A percentile compares a stretch with the other conserved stretches of the same genome.
These are phyloP conservation scores for Cryptosporidium viatorum DNA, from an alignment of 169 alveolate genomes.

Conservation along the genomic window DNA sequence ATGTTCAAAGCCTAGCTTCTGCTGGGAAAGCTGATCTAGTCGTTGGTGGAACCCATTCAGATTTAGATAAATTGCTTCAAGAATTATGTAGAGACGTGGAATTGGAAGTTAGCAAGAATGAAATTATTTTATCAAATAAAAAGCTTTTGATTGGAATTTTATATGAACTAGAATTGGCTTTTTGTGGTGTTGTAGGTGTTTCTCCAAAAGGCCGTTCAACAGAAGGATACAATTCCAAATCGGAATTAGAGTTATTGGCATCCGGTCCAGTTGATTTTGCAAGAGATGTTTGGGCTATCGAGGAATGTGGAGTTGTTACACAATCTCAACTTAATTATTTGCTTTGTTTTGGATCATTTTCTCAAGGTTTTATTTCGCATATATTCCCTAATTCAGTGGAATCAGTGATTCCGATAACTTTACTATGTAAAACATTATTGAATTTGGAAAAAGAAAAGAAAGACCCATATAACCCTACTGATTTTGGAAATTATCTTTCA, in stretches of 20 bases:
- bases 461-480: slow-evolving; percentile 27
- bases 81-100: slow-evolving; percentile 48
- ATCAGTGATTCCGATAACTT: slow-evolving; percentile 57
- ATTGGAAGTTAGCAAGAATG: slow-evolving; percentile 51
- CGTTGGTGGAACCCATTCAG: slow-evolving; percentile 36
- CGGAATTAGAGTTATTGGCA: slow-evolving; percentile 32
- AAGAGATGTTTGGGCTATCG: slow-evolving; percentile 62
- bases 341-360: slow-evolving; percentile 44
- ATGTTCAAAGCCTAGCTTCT: slow-evolving; percentile 8
- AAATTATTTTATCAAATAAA: slow-evolving; percentile 43
- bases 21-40: slow-evolving; percentile 37
- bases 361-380: slow-evolving; percentile 52
- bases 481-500: slow-evolving; percentile 16
- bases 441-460: slow-evolving; percentile 23
- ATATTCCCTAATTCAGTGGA: slow-evolving; percentile 42
- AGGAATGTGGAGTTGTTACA: slow-evolving; percentile 39
- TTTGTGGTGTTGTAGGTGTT: slow-evolving; percentile 49
- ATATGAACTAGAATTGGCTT: slow-evolving; percentile 44
- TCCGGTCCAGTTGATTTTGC: slow-evolving; percentile 5
- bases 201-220: slow-evolving; percentile 45
- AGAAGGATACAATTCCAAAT: slow-evolving; percentile 3
- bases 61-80: slow-evolving; percentile 14
- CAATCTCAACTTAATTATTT: slow-evolving; percentile 30
- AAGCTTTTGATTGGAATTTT: slow-evolving; percentile 25
- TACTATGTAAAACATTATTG: slow-evolving; percentile 41